Conservation (phyloP, 495 filamentous ascomycete species). For the Alectoria sarmentosa region DNA sequence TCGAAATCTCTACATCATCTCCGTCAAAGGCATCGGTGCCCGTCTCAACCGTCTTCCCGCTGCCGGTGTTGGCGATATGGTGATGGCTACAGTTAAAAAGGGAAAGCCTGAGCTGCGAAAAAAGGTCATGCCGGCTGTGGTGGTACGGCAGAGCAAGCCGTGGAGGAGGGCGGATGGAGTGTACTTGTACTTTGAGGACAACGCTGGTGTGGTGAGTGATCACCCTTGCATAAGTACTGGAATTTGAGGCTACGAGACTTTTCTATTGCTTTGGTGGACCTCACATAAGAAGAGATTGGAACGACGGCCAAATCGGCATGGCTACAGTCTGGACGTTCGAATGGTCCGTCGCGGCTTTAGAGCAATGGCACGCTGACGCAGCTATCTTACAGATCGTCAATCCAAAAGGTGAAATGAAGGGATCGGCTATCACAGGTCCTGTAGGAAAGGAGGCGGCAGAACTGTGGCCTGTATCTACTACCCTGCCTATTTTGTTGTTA, state of each 20-base stretch:
- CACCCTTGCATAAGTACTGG: too few species aligned
- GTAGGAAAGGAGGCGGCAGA: conserved; percentile 99
- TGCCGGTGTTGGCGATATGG: conserved; percentile 98
- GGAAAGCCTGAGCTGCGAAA: conserved; percentile 98
- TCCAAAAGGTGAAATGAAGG: conserved; percentile 99
- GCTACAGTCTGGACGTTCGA: neutral
- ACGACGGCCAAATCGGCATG: neutral
- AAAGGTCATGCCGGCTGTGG: conserved; percentile 99
- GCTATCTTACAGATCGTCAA: conserved; percentile 77
- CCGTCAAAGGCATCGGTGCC: conserved; percentile 98
- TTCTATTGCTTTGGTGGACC: neutral
- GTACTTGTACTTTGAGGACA: conserved; percentile 99
- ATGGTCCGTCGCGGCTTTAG: neutral
- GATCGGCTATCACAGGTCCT: conserved; percentile 95
- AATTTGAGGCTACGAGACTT: too few species aligned
- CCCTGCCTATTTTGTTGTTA: conserved; percentile 3
- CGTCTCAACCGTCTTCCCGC: conserved; percentile 97
- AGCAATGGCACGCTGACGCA: conserved; percentile 17
- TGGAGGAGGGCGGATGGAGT: conserved; percentile 97
- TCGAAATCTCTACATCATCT: conserved; percentile 99
- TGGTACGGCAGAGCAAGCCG: conserved; percentile 97
- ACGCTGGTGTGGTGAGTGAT: conserved; percentile 88
- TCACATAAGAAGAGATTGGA: neutral
- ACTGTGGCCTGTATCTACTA: conserved; percentile 84
- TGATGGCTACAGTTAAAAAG: conserved; percentile 99